Evolutionary conservation across 371 early-diverging fungal genomes (phyloP).

Genomic region (Mycotypha africana): DNA sequence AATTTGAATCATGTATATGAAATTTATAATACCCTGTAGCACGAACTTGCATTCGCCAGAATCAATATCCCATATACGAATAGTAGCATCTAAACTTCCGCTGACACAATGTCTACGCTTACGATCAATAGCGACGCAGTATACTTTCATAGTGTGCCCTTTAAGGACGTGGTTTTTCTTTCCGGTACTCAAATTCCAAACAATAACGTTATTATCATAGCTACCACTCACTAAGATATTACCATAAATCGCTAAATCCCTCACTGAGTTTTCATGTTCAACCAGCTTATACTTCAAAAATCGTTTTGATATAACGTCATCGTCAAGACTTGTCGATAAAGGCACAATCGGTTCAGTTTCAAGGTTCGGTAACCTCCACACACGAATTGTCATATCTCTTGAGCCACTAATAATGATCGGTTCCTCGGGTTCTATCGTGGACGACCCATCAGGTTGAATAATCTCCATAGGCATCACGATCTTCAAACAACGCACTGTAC

Average conservation of each 20-base stretch:
- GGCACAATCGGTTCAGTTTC: constrained; percentile 44
- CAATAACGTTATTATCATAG: constrained; percentile 91
- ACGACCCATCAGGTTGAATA: constrained; percentile 36
- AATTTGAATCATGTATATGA: too few relatives aligned
- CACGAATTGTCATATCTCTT: constrained; percentile 90
- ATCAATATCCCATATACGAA: constrained; percentile 93
- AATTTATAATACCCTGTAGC: constrained; percentile 18
- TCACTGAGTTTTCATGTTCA: constrained; percentile 92
- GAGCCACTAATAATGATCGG: constrained; percentile 95
- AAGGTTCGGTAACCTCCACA: constrained; percentile 91
- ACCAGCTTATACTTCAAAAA: constrained; percentile 52
- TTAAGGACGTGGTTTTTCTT: constrained; percentile 49
- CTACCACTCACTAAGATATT: constrained; percentile 90
- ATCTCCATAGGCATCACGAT: constrained; percentile 70
- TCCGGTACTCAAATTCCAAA: constrained; percentile 89
- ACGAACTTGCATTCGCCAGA: constrained; percentile 76
- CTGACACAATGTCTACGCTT: constrained; percentile 82
- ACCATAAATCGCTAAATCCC: constrained; percentile 90
- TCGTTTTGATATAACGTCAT: constrained; percentile 7
- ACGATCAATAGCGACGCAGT: constrained; percentile 85
- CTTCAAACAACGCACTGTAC: constrained; percentile 94
- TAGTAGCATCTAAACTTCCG: constrained; percentile 95
- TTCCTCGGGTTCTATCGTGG: constrained; percentile 51
- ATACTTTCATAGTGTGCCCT: constrained; percentile 91
- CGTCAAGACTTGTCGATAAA: constrained; percentile 7